phyloP scores from a whole-genome alignment of 2,329 filamentous ascomycete species.

The Sporothrix brasiliensis region DNA sequence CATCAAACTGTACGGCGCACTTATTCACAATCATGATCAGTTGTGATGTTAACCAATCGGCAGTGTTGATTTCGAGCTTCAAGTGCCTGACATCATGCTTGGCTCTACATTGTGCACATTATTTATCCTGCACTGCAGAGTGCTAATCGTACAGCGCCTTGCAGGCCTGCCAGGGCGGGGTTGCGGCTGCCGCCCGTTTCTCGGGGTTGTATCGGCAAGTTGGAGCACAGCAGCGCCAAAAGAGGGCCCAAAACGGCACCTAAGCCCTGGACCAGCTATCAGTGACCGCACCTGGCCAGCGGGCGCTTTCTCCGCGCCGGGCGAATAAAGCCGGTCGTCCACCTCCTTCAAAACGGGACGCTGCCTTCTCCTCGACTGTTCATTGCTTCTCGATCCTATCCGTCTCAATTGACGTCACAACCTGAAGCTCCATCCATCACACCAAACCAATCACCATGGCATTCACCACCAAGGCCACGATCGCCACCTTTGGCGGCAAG shows the following conservation, averaged over 20 bases:
- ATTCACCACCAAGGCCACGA: constrained; percentile 86
- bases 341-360: constrained; percentile 5
- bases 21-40: too few species aligned
- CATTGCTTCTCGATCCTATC: neutral
- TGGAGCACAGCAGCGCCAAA: neutral
- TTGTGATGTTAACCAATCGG: neutral
- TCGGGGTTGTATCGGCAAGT: constrained; percentile 33
- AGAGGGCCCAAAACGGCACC: constrained; percentile 14
- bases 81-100: neutral
- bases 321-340: constrained; percentile 7
- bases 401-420: neutral
- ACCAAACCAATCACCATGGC: constrained; percentile 59
- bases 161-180: constrained; percentile 26
- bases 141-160: neutral
- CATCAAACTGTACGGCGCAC: neutral
- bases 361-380: neutral
- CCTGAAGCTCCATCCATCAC: neutral
- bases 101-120: neutral
- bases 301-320: constrained; percentile 18
- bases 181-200: neutral
- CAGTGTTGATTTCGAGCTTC: neutral
- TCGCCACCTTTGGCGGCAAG: constrained; percentile 89
- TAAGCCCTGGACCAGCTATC: neutral
- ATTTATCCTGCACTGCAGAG: too few species aligned
- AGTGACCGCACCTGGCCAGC: neutral